Evolutionary conservation across 352 stramenopile species (phyloP).

Genomic region (Globisporangium nagaii): DNA sequence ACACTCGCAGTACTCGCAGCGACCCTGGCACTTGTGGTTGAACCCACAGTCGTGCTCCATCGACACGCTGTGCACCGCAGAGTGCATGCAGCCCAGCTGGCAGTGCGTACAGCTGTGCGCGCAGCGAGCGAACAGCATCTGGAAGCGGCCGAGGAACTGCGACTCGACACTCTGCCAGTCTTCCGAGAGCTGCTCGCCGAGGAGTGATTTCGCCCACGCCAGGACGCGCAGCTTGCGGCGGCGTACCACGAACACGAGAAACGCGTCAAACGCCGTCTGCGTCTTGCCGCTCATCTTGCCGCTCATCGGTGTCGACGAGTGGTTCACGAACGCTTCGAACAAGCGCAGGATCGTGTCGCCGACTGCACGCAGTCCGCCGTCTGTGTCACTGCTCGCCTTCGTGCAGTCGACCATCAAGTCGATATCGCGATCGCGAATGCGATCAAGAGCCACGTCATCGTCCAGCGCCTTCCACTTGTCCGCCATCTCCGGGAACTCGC

Average conservation of each 20-base stretch:
- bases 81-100: conserved; percentile 61
- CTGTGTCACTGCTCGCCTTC: conserved; percentile 7
- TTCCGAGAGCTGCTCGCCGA: conserved; percentile 31
- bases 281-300: conserved; percentile 17
- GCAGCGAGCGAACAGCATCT: conserved; percentile 53
- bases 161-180: conserved; percentile 47
- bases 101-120: conserved; percentile 45
- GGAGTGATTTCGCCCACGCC: conserved; percentile 32
- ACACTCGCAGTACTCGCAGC: conserved; percentile 48
- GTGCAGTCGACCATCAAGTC: conserved; percentile 38
- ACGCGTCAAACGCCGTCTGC: conserved; percentile 46
- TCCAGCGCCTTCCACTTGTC: conserved; percentile 29
- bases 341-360: conserved; percentile 22
- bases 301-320: conserved; percentile 1
- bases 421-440: conserved; percentile 32
- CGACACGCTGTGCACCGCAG: conserved; percentile 23
- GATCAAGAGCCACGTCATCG: conserved; percentile 14
- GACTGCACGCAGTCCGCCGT: conserved; percentile 5
- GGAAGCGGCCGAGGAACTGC: conserved; percentile 35
- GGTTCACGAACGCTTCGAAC: conserved; percentile 24
- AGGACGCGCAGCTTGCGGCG: conserved; percentile 44
- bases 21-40: conserved; percentile 33
- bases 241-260: conserved; percentile 51
- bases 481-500: conserved; percentile 22
- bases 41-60: conserved; percentile 44